Evolutionary conservation across 306 rosid species (phyloP).

Genomic region (Inga laurina): DNA sequence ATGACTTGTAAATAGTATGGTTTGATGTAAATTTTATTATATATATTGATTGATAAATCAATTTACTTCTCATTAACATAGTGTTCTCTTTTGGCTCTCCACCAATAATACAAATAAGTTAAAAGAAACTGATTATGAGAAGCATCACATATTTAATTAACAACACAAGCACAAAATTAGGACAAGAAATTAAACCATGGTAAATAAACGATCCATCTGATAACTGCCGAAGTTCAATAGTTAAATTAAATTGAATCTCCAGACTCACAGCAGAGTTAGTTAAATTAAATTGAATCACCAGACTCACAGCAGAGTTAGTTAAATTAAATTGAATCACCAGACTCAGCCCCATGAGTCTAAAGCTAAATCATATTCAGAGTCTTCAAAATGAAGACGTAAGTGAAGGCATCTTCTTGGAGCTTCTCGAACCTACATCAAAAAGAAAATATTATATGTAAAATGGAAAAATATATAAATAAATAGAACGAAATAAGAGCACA

Average conservation of each 20-base stretch:
- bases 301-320: not conserved
- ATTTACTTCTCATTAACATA: not conserved
- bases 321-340: not conserved
- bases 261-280: not conserved
- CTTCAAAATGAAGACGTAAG: not conserved
- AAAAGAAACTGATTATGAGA: not conserved
- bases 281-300: not conserved
- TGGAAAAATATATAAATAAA: not conserved
- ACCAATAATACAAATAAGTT: not conserved
- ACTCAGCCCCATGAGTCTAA: not conserved
- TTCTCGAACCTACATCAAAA: constrained; percentile 71
- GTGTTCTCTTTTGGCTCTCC: not conserved
- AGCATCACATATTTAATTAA: not conserved
- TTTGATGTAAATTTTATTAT: not conserved
- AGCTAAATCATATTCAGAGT: not conserved
- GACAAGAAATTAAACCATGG: not conserved
- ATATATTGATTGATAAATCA: not conserved
- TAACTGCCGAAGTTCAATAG: not conserved
- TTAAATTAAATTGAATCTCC: not conserved
- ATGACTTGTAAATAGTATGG: not conserved
- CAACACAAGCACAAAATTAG: not conserved
- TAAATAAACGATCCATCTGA: not conserved
- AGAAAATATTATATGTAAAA: not conserved
- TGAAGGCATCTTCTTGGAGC: constrained; percentile 82
- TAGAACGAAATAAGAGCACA: constrained; percentile 2